A percentile compares a stretch with the other conserved stretches of the same genome.
phyloP scores from a whole-genome alignment of 2,329 filamentous ascomycete genomes.

The Sclerotinia glacialis region DNA sequence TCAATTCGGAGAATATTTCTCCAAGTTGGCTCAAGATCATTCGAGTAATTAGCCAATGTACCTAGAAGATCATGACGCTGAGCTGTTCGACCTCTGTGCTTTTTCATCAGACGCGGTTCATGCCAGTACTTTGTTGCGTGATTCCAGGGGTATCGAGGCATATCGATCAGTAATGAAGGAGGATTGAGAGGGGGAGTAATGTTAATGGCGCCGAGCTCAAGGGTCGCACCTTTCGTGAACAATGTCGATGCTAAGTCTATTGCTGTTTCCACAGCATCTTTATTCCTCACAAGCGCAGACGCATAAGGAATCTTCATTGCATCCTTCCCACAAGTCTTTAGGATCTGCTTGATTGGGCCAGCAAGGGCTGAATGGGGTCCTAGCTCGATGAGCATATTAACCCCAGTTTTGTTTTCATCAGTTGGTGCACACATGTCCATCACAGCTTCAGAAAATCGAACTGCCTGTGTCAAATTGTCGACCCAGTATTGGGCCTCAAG shows the following conservation, averaged over 20 bases:
- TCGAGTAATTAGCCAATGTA: slow-evolving; percentile 14
- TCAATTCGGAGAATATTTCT: slow-evolving; percentile 18
- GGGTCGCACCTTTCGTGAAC: slow-evolving; percentile 27
- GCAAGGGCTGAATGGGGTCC: slow-evolving; percentile 31
- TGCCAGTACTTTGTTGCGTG: slow-evolving; percentile 52
- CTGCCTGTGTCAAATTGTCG: slow-evolving; percentile 45
- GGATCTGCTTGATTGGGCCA: slow-evolving; percentile 32
- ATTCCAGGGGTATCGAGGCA: slow-evolving; percentile 56
- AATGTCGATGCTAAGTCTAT: slow-evolving; percentile 26
- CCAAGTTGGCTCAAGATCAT: slow-evolving; percentile 20
- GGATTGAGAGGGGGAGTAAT: slow-evolving; percentile 40
- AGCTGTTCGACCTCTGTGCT: slow-evolving; percentile 34
- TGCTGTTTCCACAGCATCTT: slow-evolving; percentile 26
- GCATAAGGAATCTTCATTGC: slow-evolving; percentile 40
- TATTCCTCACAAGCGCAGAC: slow-evolving; percentile 24
- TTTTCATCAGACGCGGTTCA: slow-evolving; percentile 49
- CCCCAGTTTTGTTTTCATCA: slow-evolving; percentile 27
- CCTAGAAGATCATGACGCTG: slow-evolving; percentile 19
- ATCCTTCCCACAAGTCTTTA: slow-evolving; percentile 44
- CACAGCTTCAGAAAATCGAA: slow-evolving; percentile 46
- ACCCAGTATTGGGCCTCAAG: slow-evolving; percentile 46
- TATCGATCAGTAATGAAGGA: slow-evolving; percentile 31
- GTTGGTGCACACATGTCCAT: slow-evolving; percentile 28
- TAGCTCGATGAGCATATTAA: slow-evolving; percentile 30
- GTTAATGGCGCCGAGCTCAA: slow-evolving; percentile 51